Percentiles rank a stretch among this genome's conserved stretches.
Evolutionary conservation across 2,329 filamentous ascomycete genomes (phyloP).

Genomic region (Pseudogymnoascus sp.): DNA sequence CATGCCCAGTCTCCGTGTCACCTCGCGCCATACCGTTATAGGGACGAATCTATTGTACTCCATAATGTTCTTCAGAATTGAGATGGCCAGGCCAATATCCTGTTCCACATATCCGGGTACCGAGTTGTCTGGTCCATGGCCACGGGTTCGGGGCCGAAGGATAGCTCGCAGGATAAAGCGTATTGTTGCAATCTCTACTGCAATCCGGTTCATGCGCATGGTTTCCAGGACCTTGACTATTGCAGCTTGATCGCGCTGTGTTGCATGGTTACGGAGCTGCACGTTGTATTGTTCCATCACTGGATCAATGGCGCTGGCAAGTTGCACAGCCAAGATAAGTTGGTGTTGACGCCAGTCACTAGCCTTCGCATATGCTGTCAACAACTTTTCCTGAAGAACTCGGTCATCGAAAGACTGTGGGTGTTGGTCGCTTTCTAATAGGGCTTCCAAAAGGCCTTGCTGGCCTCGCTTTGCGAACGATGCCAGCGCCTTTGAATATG

Average conservation of each 20-base stretch:
- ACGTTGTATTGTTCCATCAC: constrained; percentile 37
- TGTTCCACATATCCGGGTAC: constrained; percentile 21
- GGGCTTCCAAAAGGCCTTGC: constrained; percentile 22
- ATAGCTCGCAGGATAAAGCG: constrained; percentile 32
- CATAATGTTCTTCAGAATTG: constrained; percentile 38
- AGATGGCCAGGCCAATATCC: constrained; percentile 32
- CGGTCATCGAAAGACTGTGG: constrained; percentile 52
- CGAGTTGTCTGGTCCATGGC: constrained; percentile 15
- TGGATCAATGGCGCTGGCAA: constrained; percentile 31
- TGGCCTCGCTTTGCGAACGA: constrained; percentile 53
- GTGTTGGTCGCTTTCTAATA: constrained; percentile 50
- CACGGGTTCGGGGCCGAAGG: constrained; percentile 30
- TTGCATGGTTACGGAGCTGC: constrained; percentile 33
- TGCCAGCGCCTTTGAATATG: constrained; percentile 57
- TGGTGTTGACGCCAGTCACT: constrained; percentile 44
- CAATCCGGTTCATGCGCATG: constrained; percentile 38
- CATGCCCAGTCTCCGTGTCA: constrained; percentile 53
- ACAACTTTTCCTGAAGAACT: constrained; percentile 43
- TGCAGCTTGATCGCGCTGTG: constrained; percentile 26
- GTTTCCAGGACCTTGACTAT: constrained; percentile 29
- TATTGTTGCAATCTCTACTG: constrained; percentile 36
- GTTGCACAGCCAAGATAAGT: constrained; percentile 46
- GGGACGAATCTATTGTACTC: constrained; percentile 34
- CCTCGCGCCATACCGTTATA: constrained; percentile 44
- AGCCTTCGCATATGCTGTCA: constrained; percentile 41